A percentile compares a stretch with the other conserved stretches of the same genome.
These are phyloP conservation scores for Penicillium sp. DNA, from an alignment of 2,329 filamentous ascomycete genomes.

Conservation along the genomic window DNA sequence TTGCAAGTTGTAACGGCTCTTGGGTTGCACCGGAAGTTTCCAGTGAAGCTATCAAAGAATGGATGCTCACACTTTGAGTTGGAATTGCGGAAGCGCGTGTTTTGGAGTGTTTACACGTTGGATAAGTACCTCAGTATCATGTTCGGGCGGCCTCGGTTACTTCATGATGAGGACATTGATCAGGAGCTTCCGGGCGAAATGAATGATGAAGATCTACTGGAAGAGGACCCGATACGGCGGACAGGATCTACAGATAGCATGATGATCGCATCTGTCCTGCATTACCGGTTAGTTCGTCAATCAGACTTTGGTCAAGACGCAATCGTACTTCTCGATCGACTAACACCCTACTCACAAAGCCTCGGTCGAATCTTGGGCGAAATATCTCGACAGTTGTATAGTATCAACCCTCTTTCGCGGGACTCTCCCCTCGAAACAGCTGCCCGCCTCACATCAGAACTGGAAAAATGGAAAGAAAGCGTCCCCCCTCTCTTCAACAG, in stretches of 20 bases:
- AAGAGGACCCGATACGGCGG: conserved; percentile 45
- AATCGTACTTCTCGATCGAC: background rate
- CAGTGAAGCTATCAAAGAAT: conserved; percentile 37
- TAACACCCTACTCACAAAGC: conserved; percentile 25
- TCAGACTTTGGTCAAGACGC: background rate
- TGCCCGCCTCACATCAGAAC: conserved; percentile 41
- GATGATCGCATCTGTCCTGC: conserved; percentile 49
- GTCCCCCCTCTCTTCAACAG: conserved; percentile 46
- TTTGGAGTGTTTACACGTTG: conserved; percentile 68
- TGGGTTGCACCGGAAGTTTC: conserved; percentile 46
- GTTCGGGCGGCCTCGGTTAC: conserved; percentile 64
- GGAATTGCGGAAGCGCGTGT: conserved; percentile 64
- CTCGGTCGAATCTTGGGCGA: conserved; percentile 59
- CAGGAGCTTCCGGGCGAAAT: conserved; percentile 63
- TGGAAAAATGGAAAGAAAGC: conserved; percentile 47
- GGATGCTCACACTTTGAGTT: conserved; percentile 42
- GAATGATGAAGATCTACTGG: conserved; percentile 63
- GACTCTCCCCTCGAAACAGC: conserved; percentile 42
- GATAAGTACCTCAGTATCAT: conserved; percentile 70
- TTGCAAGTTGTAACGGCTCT: conserved; percentile 59
- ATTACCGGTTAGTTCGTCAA: conserved; percentile 40
- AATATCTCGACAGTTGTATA: conserved; percentile 55
- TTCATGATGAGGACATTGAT: conserved; percentile 69
- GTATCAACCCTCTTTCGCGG: conserved; percentile 40
- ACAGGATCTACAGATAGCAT: conserved; percentile 45